These are phyloP conservation scores for Phytophthora sp. DNA, from an alignment of 352 stramenopile species.

Conservation along the genomic window DNA sequence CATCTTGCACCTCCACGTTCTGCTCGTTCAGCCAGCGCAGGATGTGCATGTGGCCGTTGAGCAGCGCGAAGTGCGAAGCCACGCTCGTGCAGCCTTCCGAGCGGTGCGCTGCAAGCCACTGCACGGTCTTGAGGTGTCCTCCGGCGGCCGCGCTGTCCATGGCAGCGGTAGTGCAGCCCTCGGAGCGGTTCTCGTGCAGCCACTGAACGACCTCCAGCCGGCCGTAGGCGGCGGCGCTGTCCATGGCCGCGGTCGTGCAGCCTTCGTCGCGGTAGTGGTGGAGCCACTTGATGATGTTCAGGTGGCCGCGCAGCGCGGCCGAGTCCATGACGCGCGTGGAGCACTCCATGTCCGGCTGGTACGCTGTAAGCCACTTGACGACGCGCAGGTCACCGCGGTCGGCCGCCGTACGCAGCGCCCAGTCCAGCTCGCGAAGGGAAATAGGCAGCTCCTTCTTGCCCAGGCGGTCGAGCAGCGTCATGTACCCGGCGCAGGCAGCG, in stretches of 20 bases:
- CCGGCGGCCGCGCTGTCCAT: conserved; percentile 77
- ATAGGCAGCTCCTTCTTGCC: conserved; percentile 43
- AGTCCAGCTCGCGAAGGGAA: conserved; percentile 62
- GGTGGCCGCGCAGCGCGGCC: conserved; percentile 68
- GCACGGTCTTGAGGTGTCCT: conserved; percentile 69
- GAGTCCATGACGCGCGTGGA: conserved; percentile 84
- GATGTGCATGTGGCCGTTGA: conserved; percentile 73
- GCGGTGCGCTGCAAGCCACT: conserved; percentile 67
- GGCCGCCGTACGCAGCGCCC: conserved; percentile 68
- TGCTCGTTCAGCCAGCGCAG: conserved; percentile 71
- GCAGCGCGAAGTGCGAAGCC: conserved; percentile 69
- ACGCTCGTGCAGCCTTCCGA: conserved; percentile 73
- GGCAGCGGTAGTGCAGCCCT: conserved; percentile 75
- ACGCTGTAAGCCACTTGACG: conserved; percentile 68
- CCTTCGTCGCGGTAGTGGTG: conserved; percentile 67
- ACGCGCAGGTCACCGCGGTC: conserved; percentile 69
- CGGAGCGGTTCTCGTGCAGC: conserved; percentile 64
- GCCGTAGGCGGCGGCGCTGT: conserved; percentile 74
- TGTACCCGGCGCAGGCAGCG: conserved; percentile 58
- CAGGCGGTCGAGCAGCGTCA: conserved; percentile 58
- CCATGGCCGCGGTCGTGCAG: conserved; percentile 80
- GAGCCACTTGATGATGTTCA: conserved; percentile 78
- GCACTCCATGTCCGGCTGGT: conserved; percentile 57
- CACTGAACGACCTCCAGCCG: conserved; percentile 74
- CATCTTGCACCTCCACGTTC: conserved; percentile 26